A percentile compares a stretch with the other conserved stretches of the same genome.
Conservation (phyloP, 2,329 filamentous ascomycete species). For the Cucurbitaria berberidis region DNA sequence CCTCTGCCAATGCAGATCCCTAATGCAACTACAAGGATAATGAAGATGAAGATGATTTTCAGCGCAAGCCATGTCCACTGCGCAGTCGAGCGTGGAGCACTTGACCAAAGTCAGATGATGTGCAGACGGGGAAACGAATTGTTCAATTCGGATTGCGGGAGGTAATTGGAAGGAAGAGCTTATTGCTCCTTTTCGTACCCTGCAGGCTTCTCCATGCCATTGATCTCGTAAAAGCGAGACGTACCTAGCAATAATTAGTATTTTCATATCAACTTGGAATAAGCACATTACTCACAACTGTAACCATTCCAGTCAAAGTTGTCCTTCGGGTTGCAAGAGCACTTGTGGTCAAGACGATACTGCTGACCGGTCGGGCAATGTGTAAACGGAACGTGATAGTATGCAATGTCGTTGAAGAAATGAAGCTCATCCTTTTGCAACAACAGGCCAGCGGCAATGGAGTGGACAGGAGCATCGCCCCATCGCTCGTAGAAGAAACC, state of each 20-base stretch:
- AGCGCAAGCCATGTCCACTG: conserved; percentile 33
- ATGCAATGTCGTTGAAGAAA: conserved; percentile 99
- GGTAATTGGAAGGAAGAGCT: conserved; percentile 23
- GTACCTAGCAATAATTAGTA: conserved; percentile 70
- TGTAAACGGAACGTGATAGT: conserved; percentile 97
- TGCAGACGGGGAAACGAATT: conserved; percentile 7
- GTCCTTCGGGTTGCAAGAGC: conserved; percentile 91
- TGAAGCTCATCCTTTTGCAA: conserved; percentile 93
- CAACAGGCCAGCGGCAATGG: conserved; percentile 88
- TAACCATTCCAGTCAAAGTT: conserved; percentile 99
- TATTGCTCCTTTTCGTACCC: conserved; percentile 77
- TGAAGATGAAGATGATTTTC: conserved; percentile 24
- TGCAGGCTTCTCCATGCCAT: conserved; percentile 79
- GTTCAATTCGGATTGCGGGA: conserved; percentile 6
- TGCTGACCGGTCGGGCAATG: conserved; percentile 95
- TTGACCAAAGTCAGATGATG: conserved; percentile 37
- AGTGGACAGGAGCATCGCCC: conserved; percentile 97
- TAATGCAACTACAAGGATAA: conserved; percentile 21
- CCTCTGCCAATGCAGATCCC: conserved; percentile 20
- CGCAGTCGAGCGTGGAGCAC: conserved; percentile 33
- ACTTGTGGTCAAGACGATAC: conserved; percentile 81
- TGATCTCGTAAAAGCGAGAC: conserved; percentile 82
- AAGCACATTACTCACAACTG: conserved; percentile 72
- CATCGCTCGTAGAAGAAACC: conserved; percentile 99
- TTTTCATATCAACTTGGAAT: too few species aligned